A percentile compares a stretch with the other conserved stretches of the same genome.
Evolutionary conservation across 179 eudicot species (phyloP).

Genomic region (Spinacia oleracea): DNA sequence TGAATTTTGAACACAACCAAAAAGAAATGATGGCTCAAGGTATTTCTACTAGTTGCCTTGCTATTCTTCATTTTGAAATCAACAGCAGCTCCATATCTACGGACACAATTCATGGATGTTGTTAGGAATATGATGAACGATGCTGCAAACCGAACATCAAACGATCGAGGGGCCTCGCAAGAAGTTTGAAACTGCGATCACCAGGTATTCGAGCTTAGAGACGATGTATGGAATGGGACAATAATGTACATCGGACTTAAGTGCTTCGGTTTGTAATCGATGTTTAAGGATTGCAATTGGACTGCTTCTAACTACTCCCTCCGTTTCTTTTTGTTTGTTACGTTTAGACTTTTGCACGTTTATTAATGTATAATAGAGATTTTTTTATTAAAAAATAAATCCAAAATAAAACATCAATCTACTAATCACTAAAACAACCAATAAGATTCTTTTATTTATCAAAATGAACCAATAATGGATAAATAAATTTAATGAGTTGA

Average conservation of each 20-base stretch:
- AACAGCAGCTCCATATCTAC: conserved; percentile 3
- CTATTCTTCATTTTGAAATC: not conserved
- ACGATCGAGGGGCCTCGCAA: not conserved
- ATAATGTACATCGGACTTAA: conserved; percentile 43
- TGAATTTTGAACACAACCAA: too few species aligned
- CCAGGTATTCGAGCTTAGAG: not conserved
- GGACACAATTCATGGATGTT: conserved; percentile 1
- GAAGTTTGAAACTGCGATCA: conserved; percentile 6
- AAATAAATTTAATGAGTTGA: too few species aligned
- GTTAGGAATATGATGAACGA: conserved; percentile 1
- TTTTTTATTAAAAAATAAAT: too few species aligned
- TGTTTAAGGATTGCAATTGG: conserved; percentile 29
- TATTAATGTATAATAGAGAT: too few species aligned
- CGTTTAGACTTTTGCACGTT: too few species aligned
- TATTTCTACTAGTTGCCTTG: not conserved
- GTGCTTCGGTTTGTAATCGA: conserved; percentile 20
- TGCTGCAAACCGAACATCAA: conserved; percentile 17
- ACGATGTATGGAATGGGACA: conserved; percentile 30
- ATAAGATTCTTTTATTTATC: too few species aligned
- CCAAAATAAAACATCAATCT: too few species aligned
- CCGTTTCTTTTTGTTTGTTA: too few species aligned
- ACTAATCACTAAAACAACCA: too few species aligned
- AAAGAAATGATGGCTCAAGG: too few species aligned
- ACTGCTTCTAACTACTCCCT: not conserved
- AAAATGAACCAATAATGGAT: too few species aligned